phyloP scores from a whole-genome alignment of 768 basidiomycete genomes.

The Mycena vitilis region DNA sequence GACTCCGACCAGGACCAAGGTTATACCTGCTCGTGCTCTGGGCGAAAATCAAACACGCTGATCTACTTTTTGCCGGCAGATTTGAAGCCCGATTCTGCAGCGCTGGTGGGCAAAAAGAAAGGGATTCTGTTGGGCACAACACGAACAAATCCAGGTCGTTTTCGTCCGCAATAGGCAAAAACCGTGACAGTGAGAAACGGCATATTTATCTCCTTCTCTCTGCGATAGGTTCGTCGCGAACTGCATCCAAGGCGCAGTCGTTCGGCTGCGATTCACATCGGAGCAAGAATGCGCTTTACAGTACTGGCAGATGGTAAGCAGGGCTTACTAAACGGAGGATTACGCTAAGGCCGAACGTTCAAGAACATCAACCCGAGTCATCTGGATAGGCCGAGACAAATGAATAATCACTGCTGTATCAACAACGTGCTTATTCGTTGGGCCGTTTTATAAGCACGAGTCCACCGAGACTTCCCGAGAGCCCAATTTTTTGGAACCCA shows the following conservation, averaged over 20 bases:
- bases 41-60: too few species aligned
- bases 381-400: conserved; percentile 20
- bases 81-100: too few species aligned
- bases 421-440: conserved; percentile 13
- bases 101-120: too few species aligned
- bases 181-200: not conserved
- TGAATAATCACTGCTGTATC: not conserved
- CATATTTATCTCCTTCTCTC: not conserved
- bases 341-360: conserved; percentile 26
- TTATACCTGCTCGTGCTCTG: too few species aligned
- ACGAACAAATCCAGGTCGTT: not conserved
- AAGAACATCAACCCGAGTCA: conserved; percentile 30
- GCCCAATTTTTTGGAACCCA: conserved; percentile 12
- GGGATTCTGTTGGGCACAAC: not conserved
- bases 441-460: conserved; percentile 30
- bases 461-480: not conserved
- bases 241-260: not conserved
- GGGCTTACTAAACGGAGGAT: conserved; percentile 25
- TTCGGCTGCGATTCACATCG: not conserved
- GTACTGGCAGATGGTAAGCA: conserved; percentile 5
- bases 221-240: not conserved
- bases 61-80: too few species aligned
- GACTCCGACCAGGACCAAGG: too few species aligned
- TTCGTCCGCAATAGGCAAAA: conserved; percentile 16
- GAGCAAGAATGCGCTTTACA: not conserved